These are phyloP conservation scores for Penicillium paradoxum DNA, from an alignment of 495 filamentous ascomycete genomes.

Conservation along the genomic window DNA sequence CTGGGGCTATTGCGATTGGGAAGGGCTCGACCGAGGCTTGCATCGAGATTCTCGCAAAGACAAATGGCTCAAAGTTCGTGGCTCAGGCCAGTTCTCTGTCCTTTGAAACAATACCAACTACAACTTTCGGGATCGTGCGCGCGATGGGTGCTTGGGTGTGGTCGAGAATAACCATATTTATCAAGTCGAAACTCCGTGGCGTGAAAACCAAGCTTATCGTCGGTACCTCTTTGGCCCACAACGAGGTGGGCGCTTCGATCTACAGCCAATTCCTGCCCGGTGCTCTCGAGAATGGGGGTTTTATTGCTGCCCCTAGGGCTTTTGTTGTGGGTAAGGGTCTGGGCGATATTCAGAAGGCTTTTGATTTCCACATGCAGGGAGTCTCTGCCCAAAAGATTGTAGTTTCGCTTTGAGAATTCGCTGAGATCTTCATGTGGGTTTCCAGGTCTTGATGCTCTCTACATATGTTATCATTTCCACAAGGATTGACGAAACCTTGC, in stretches of 20 bases:
- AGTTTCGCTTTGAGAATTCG: conserved; percentile 4
- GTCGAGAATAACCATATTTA: background rate
- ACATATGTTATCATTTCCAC: no score
- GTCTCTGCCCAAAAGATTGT: conserved; percentile 35
- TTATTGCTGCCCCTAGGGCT: conserved; percentile 27
- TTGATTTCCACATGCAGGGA: conserved; percentile 29
- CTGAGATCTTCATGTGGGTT: background rate
- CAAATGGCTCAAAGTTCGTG: conserved; percentile 15
- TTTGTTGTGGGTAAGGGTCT: conserved; percentile 32
- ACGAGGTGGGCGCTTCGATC: conserved; percentile 22
- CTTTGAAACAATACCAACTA: background rate
- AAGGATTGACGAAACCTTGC: no score
- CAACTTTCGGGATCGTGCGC: background rate
- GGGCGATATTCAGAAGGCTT: conserved; percentile 29
- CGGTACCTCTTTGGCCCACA: conserved; percentile 16
- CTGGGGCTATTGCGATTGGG: conserved; percentile 8
- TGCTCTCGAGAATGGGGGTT: conserved; percentile 22
- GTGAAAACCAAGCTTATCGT: conserved; percentile 16
- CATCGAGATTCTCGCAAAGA: conserved; percentile 12
- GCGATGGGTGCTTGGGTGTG: background rate
- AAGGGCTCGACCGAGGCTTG: conserved; percentile 6
- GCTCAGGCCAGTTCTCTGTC: conserved; percentile 8
- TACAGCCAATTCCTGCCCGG: conserved; percentile 30
- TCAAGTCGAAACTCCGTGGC: conserved; percentile 2
- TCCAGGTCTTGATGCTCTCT: background rate